Evolutionary conservation across 1,139 yeast genomes (phyloP).

Genomic region (Suhomyces guaymorum): DNA sequence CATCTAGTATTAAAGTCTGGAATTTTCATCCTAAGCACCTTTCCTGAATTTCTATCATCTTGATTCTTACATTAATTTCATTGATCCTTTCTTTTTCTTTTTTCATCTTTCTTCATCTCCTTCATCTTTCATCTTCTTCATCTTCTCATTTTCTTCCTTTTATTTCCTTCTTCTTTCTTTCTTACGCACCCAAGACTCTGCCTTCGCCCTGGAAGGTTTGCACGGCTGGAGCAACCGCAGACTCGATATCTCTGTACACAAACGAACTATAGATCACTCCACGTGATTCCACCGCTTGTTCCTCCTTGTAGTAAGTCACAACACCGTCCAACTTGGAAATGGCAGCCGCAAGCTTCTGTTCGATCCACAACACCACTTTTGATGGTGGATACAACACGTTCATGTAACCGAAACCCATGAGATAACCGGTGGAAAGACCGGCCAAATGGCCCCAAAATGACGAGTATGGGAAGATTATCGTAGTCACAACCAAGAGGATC

Average conservation of each 20-base stretch:
- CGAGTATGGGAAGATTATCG: slow-evolving; percentile 57
- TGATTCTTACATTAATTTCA: too few relatives aligned
- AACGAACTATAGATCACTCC: slow-evolving; percentile 40
- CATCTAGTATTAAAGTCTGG: too few relatives aligned
- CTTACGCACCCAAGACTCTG: slow-evolving; percentile 30
- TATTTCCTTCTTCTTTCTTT: too few relatives aligned
- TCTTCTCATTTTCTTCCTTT: too few relatives aligned
- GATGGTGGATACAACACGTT: slow-evolving; percentile 65
- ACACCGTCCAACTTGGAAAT: slow-evolving; percentile 57
- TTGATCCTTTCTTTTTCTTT: too few relatives aligned
- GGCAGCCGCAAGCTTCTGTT: slow-evolving; percentile 47
- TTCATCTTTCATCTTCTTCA: too few relatives aligned
- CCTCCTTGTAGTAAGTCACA: slow-evolving; percentile 58
- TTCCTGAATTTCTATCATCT: too few relatives aligned
- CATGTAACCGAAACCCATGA: slow-evolving; percentile 59
- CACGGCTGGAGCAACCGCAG: slow-evolving; percentile 13
- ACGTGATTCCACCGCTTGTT: slow-evolving; percentile 50
- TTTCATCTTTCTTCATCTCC: too few relatives aligned
- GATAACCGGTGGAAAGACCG: slow-evolving; percentile 43
- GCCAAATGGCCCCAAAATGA: slow-evolving; percentile 74
- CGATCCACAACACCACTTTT: slow-evolving; percentile 65
- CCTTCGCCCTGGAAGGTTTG: slow-evolving; percentile 34
- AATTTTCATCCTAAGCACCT: too few relatives aligned
- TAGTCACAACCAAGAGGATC: slow-evolving; percentile 48
- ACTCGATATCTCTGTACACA: slow-evolving; percentile 29